Percentiles rank a stretch among this genome's conserved stretches.
These are phyloP conservation scores for Trichosporon asahii DNA, from an alignment of 1,284 basidiomycete species.

Conservation along the genomic window DNA sequence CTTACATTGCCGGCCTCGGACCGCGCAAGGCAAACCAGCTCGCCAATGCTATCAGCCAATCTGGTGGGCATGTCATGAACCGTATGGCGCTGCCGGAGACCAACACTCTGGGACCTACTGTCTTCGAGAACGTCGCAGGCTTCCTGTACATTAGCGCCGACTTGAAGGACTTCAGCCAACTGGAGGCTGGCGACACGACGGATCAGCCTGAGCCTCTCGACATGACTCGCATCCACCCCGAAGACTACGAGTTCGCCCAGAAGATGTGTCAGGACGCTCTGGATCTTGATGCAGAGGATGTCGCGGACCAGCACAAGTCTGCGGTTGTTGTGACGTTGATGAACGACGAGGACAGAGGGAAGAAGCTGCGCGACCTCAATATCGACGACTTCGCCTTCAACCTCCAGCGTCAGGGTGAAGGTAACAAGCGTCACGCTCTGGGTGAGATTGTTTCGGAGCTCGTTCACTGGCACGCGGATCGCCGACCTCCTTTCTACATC, in stretches of 20 bases:
- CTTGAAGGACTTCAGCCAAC: conserved; percentile 57
- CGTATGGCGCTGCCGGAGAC: conserved; percentile 75
- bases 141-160: conserved; percentile 81
- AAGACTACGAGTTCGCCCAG: conserved; percentile 94
- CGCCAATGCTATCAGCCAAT: conserved; percentile 71
- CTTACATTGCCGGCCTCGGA: conserved; percentile 89
- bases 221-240: conserved; percentile 92
- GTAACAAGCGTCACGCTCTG: conserved; percentile 81
- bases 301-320: conserved; percentile 83
- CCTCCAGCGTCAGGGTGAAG: conserved; percentile 67
- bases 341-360: conserved; percentile 72
- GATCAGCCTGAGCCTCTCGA: conserved; percentile 82
- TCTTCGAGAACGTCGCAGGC: conserved; percentile 84
- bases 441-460: conserved; percentile 86
- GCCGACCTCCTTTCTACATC: conserved; percentile 64
- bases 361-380: conserved; percentile 85
- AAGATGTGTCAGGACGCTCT: conserved; percentile 99
- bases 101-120: conserved; percentile 72
- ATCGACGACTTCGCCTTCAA: conserved; percentile 95
- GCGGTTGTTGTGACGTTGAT: conserved; percentile 78
- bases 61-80: conserved; percentile 70
- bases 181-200: conserved; percentile 58
- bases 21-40: conserved; percentile 88
- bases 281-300: conserved; percentile 91
- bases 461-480: conserved; percentile 78